Base-by-base conservation (phyloP, 768 basidiomycete species). In the Mycena haematopus region DNA sequence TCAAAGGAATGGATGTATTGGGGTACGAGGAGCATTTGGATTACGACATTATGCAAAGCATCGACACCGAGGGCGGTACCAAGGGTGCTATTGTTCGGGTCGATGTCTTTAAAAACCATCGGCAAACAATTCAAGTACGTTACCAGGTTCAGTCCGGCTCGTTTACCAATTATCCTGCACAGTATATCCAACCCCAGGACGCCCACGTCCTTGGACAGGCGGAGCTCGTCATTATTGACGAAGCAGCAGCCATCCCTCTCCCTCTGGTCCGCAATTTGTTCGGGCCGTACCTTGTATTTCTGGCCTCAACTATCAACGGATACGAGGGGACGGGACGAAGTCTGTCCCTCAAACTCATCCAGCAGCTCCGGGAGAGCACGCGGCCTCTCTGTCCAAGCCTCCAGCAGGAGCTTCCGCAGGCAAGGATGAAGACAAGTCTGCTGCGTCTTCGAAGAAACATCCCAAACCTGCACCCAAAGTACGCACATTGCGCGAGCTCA, bases 251-350 rank as follows among this genome's bases (percentile, higher is more conserved):
- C 21, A 99, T 99, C 56, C 97, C 97, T 1, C 86, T 99, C 19
- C 95, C 96, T 2, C 89, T 99, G 36, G 96, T 99, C 19, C 88
- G 92, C 58, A 93, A 94, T 69, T 91, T 99, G 65, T 88, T 99
- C 57, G 97, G 97, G 0, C 91, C 90, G 1, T 99, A 99, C 77
- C 91, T 99, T 36, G 95, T 99, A 53, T 99, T 99, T 82, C 90
- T 99, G 83, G 93, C 97, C 1, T 97, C 95, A n/a, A 99, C 97
- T 0, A 95, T 99, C 78, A 99, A 98, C 73, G 97, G 97, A 42
- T 99, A 99, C 76, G 97, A 99, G 82, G 97, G 97, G 27, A 99
- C 97, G 0, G 97, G 97, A n/a, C 92, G 97, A 27, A 98, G 96
- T 1, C 86, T 99, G 51, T 97, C 95, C 50, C 89, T 99, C 63